Evolutionary conservation across 148 eudicot genomes (phyloP), one percentile per base, ranked within the genome.

Genomic region (Diospyros kaki): DNA sequence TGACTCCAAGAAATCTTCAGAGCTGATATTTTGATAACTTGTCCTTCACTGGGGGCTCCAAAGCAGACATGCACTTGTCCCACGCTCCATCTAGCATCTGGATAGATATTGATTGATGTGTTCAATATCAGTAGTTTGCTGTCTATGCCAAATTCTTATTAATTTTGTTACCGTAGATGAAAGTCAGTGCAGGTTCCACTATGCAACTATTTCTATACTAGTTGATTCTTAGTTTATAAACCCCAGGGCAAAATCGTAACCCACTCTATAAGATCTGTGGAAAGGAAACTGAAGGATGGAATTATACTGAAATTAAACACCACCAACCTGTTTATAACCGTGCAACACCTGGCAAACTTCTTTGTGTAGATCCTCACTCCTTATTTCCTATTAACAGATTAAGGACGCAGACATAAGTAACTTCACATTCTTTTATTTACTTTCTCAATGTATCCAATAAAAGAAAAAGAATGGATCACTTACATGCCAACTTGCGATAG

Each of bases 401-500:
- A 68, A 74, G 56, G 61, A 28, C 52, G 54, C 61, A 76, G 14
- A 62, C 6, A 15, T 28, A 28, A 28, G 28, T 28, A 12, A 66
- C 52, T 38, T 44, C 0, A 46, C 17, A 42, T 18, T 38, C 15
- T 38, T 53, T 54, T 58, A 53, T 73, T 9, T 15, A 1, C 4
- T 48, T 48, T 68, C n/a, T 65, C 63, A 53, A 13, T 10, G 2
- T 53, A 40, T 17, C 10, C 14, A 3, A 6, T 10, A 66, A 4
- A 61, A 43, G 5, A 78, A 0, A 1, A 4, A 13, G 8, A 44
- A 39, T 8, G 15, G 15, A 52, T 64, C 54, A 28, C 97, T 92
- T 87, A 95, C 98, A 86, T 90, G 92, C 98, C 98, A 95, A 77
- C 98, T 95, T 75, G 94, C 97, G 77, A 92, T 88, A 17, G 98